These are phyloP conservation scores for Arctium lappa DNA, from an alignment of 129 eudicot genomes.

Conservation along the genomic window DNA sequence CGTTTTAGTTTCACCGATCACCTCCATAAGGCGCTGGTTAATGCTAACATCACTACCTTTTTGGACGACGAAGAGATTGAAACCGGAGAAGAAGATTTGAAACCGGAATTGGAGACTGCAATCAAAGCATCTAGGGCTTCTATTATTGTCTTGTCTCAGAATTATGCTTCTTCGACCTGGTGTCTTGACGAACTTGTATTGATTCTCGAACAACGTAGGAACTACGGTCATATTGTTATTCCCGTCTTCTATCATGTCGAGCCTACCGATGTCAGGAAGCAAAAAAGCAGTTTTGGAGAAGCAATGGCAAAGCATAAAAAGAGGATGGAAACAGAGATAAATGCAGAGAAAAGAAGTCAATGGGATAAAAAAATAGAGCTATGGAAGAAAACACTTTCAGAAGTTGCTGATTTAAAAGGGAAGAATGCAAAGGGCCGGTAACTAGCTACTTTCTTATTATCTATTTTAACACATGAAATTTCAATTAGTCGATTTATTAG, in stretches of 20 bases:
- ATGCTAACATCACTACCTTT: not conserved
- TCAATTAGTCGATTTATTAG: too few species aligned
- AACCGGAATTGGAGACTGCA: not conserved
- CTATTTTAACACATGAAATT: too few species aligned
- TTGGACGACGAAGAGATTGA: slow-evolving; percentile 4
- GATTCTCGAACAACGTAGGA: not conserved
- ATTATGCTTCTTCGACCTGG: slow-evolving; percentile 7
- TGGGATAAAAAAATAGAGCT: not conserved
- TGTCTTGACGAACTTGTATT: not conserved
- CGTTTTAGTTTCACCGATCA: not conserved
- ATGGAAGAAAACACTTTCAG: slow-evolving; percentile 18
- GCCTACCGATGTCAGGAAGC: not conserved
- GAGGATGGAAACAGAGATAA: not conserved
- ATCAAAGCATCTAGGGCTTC: slow-evolving; percentile 1
- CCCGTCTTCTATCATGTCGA: slow-evolving; percentile 14
- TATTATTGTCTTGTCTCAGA: not conserved
- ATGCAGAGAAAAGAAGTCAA: not conserved
- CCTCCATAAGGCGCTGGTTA: not conserved
- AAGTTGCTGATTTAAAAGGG: slow-evolving; percentile 16
- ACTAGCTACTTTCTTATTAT: not conserved
- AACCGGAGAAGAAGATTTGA: not conserved
- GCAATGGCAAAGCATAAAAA: not conserved
- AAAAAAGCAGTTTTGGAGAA: not conserved
- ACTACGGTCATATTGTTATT: not conserved
- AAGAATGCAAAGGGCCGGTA: not conserved